phyloP scores from a whole-genome alignment of 306 rosid species.

The Dalbergia cultrata region DNA sequence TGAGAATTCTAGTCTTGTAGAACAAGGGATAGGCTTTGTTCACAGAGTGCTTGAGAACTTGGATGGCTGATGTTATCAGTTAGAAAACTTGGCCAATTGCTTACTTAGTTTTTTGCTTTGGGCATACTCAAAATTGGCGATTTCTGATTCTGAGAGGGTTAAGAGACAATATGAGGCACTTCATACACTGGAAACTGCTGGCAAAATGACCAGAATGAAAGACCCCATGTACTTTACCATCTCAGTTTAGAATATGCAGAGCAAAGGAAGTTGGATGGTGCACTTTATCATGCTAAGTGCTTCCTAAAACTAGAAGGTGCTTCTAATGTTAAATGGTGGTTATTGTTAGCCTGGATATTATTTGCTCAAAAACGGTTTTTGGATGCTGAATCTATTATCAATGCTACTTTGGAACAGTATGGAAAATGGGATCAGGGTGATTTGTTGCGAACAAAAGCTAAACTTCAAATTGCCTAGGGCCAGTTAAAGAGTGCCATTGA shows the following conservation, averaged over 20 bases:
- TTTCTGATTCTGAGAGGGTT: conserved; percentile 74
- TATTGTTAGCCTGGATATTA: conserved; percentile 74
- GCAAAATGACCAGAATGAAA: conserved; percentile 62
- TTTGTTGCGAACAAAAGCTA: conserved; percentile 86
- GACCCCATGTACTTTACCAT: conserved; percentile 73
- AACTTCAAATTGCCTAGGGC: conserved; percentile 82
- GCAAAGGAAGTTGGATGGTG: conserved; percentile 79
- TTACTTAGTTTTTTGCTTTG: conserved; percentile 79
- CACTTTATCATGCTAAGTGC: conserved; percentile 71
- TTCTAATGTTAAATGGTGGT: conserved; percentile 73
- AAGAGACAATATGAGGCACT: conserved; percentile 75
- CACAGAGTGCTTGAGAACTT: conserved; percentile 59
- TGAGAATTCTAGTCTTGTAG: conserved; percentile 59
- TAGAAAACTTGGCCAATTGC: conserved; percentile 63
- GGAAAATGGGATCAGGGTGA: conserved; percentile 95
- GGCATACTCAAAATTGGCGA: conserved; percentile 63
- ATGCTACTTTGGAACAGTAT: conserved; percentile 92
- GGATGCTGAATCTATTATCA: conserved; percentile 76
- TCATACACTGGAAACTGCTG: conserved; percentile 68
- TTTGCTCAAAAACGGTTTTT: conserved; percentile 72
- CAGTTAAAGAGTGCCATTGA: conserved; percentile 71
- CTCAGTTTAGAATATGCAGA: conserved; percentile 84
- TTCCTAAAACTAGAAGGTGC: conserved; percentile 78
- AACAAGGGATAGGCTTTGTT: conserved; percentile 69
- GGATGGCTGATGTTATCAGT: conserved; percentile 67